Percentiles rank a stretch among this genome's conserved stretches.
These are phyloP conservation scores for Neurospora sp. DNA, from an alignment of 495 filamentous ascomycete genomes.

Conservation along the genomic window DNA sequence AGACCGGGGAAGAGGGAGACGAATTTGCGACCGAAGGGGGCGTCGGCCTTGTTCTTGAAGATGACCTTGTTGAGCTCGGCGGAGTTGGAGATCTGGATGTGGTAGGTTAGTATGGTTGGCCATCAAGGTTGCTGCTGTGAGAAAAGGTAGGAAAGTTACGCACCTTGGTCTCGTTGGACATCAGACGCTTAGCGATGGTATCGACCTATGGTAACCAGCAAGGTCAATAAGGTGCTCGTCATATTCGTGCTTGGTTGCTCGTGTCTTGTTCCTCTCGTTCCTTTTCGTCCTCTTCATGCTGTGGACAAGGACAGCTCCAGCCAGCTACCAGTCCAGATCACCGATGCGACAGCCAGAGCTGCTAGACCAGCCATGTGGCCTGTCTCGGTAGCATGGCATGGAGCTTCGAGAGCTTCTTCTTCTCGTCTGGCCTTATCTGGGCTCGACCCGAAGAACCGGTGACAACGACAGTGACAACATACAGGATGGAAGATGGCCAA, in stretches of 20 bases:
- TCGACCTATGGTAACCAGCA: slow-evolving; percentile 63
- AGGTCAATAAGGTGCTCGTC: slow-evolving; percentile 4
- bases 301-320: not conserved
- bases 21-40: slow-evolving; percentile 63
- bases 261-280: not conserved
- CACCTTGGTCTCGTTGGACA: slow-evolving; percentile 89
- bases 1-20: slow-evolving; percentile 94
- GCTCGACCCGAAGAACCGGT: not conserved
- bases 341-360: not conserved
- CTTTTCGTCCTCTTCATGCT: not conserved
- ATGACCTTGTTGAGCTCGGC: slow-evolving; percentile 74
- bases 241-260: not conserved
- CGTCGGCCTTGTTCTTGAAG: slow-evolving; percentile 81
- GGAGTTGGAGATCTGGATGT: slow-evolving; percentile 45
- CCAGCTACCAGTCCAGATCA: not conserved
- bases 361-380: slow-evolving; percentile 6
- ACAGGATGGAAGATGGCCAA: slow-evolving; percentile 95
- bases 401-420: not conserved
- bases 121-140: not conserved
- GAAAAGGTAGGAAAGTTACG: not conserved
- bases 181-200: slow-evolving; percentile 95
- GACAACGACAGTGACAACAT: slow-evolving; percentile 21
- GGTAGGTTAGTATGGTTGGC: not conserved
- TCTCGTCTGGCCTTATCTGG: not conserved
- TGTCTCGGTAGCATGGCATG: slow-evolving; percentile 2